Percentiles rank a stretch among this genome's conserved stretches.
These are phyloP conservation scores for Delphinella strobiligena DNA, from an alignment of 2,329 filamentous ascomycete species.

Conservation along the genomic window DNA sequence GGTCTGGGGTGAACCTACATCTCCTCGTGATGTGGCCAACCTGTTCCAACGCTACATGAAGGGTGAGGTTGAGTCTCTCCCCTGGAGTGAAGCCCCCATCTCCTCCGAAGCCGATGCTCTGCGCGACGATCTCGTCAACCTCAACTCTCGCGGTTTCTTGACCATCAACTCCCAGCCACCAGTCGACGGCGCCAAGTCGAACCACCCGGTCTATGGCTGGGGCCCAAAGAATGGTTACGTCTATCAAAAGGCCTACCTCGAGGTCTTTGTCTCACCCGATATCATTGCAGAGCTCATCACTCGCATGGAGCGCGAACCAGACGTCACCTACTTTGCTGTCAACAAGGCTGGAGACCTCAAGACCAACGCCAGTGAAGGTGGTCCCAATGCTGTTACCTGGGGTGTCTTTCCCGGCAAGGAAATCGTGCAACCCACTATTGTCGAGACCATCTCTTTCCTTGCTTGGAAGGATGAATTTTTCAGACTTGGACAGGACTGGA, in stretches of 20 bases:
- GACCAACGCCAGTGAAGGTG: slow-evolving; percentile 68
- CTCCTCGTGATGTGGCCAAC: slow-evolving; percentile 65
- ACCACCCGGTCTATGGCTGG: slow-evolving; percentile 82
- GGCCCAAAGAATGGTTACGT: slow-evolving; percentile 91
- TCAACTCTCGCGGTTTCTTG: slow-evolving; percentile 78
- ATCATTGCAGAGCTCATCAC: slow-evolving; percentile 65
- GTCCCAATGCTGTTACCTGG: slow-evolving; percentile 96
- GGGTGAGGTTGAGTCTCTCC: slow-evolving; percentile 67
- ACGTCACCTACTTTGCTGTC: slow-evolving; percentile 89
- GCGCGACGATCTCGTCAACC: slow-evolving; percentile 59
- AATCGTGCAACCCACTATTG: slow-evolving; percentile 99
- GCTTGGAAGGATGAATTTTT: slow-evolving; percentile 99
- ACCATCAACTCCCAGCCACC: slow-evolving; percentile 98
- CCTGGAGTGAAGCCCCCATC: slow-evolving; percentile 89
- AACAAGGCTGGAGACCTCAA: slow-evolving; percentile 70
- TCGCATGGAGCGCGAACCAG: slow-evolving; percentile 64
- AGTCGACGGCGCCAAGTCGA: slow-evolving; percentile 81
- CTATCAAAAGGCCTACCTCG: slow-evolving; percentile 95
- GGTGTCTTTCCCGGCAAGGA: slow-evolving; percentile 98
- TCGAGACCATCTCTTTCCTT: slow-evolving; percentile 92
- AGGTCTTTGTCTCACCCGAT: slow-evolving; percentile 74
- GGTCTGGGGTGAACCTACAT: slow-evolving; percentile 79
- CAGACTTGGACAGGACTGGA: slow-evolving; percentile 85
- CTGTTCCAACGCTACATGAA: slow-evolving; percentile 79
- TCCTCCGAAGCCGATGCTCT: slow-evolving; percentile 71